Conservation (phyloP, 2,329 filamentous ascomycete species). For the Beauveria australis region DNA sequence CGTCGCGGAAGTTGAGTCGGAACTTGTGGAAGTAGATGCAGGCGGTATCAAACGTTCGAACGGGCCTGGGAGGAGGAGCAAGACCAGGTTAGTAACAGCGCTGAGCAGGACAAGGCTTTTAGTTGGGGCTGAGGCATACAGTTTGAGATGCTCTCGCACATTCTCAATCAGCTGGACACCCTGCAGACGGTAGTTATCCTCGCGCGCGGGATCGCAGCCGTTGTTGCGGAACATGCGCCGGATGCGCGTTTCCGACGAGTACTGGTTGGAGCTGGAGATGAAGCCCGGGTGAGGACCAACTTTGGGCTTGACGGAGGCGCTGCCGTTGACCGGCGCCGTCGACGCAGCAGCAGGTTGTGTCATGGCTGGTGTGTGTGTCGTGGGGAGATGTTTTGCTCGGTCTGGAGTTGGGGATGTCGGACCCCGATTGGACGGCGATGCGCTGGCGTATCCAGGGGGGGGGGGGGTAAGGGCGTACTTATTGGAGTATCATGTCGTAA, state of each 20-base stretch:
- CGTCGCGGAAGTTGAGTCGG: constrained; percentile 74
- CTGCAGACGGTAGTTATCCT: constrained; percentile 73
- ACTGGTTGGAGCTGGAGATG: constrained; percentile 52
- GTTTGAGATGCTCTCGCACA: constrained; percentile 66
- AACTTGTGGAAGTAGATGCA: constrained; percentile 93
- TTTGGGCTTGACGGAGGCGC: constrained; percentile 12
- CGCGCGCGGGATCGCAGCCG: constrained; percentile 65
- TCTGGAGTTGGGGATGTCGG: neutral
- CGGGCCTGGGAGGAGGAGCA: constrained; percentile 47
- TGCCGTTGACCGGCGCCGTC: constrained; percentile 9
- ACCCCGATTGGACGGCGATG: neutral
- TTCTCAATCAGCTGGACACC: constrained; percentile 86
- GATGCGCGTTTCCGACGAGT: constrained; percentile 74
- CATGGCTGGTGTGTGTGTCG: neutral
- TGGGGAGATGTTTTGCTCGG: neutral
- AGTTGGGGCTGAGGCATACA: constrained; percentile 46
- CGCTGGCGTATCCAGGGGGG: neutral
- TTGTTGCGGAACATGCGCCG: constrained; percentile 62
- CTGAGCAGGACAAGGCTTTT: neutral
- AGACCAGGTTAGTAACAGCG: neutral
- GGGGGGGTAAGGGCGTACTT: neutral
- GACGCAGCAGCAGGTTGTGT: neutral
- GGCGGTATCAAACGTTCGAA: constrained; percentile 87
- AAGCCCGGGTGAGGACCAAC: constrained; percentile 39
- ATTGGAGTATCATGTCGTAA: neutral